These are phyloP conservation scores for Coix lacrymajobi DNA, from an alignment of 176 grass and related monocot species.

Conservation along the genomic window DNA sequence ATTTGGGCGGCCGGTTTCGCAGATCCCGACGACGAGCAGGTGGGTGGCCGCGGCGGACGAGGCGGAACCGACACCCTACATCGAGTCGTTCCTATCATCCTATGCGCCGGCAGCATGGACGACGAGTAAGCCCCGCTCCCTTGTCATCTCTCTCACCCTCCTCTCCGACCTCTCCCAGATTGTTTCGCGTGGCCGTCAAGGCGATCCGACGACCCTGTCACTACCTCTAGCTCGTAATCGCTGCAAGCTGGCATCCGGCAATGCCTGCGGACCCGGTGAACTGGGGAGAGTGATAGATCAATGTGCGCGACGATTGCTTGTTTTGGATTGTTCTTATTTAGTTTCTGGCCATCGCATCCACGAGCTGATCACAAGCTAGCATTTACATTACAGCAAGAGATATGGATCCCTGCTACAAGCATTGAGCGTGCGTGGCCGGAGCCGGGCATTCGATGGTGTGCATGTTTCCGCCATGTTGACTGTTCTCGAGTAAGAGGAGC, in stretches of 20 bases:
- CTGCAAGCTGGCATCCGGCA: background rate
- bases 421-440: background rate
- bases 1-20: constrained; percentile 11
- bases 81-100: constrained; percentile 12
- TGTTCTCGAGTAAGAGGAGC: background rate
- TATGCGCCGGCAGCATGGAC: constrained; percentile 20
- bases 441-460: background rate
- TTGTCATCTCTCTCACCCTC: background rate
- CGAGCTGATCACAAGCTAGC: background rate
- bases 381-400: background rate
- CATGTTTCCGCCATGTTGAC: constrained; percentile 6
- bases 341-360: background rate
- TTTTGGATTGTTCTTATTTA: background rate
- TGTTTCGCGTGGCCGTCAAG: background rate
- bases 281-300: background rate
- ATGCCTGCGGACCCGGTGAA: constrained; percentile 7
- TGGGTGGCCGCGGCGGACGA: background rate
- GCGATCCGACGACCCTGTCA: constrained; percentile 16
- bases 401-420: background rate
- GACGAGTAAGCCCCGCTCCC: constrained; percentile 30
- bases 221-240: background rate
- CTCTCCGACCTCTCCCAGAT: background rate
- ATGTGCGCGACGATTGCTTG: constrained; percentile 12
- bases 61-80: background rate
- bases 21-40: constrained; percentile 13